Evolutionary conservation across 805 yeast species (phyloP).

Genomic region (Candida verbasci): DNA sequence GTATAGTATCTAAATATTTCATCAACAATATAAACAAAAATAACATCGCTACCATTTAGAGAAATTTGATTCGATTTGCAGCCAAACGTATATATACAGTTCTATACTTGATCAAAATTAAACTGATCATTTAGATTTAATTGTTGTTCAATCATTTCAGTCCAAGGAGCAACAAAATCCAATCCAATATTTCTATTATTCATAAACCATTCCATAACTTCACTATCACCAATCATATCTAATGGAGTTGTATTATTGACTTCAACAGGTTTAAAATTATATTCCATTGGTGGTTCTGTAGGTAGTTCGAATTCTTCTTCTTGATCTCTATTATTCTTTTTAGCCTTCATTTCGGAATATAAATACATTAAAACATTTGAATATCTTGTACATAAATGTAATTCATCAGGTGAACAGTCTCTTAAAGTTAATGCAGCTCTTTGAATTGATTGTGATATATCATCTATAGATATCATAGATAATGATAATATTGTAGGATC

Average conservation of each 20-base stretch:
- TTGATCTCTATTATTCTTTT: conserved; percentile 18
- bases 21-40: conserved; percentile 9
- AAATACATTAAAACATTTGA: conserved; percentile 72
- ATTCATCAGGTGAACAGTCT: conserved; percentile 85
- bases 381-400: conserved; percentile 78
- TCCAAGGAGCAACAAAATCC: conserved; percentile 66
- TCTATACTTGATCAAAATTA: conserved; percentile 22
- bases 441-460: conserved; percentile 62
- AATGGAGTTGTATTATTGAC: conserved; percentile 15
- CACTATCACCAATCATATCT: conserved; percentile 31
- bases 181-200: conserved; percentile 36
- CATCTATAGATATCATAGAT: conserved; percentile 66
- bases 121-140: conserved; percentile 34
- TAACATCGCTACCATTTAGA: conserved; percentile 5
- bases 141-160: conserved; percentile 73
- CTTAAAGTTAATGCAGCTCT: conserved; percentile 68
- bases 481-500: conserved; percentile 52
- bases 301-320: too few relatives aligned
- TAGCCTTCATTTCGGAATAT: conserved; percentile 67
- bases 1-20: conserved; percentile 14
- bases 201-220: conserved; percentile 42
- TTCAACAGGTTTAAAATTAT: neutral
- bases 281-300: neutral
- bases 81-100: too few relatives aligned
- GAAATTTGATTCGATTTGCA: neutral